Conservation (phyloP, 176 grass and related monocot species). For the Paspalum notatum region DNA sequence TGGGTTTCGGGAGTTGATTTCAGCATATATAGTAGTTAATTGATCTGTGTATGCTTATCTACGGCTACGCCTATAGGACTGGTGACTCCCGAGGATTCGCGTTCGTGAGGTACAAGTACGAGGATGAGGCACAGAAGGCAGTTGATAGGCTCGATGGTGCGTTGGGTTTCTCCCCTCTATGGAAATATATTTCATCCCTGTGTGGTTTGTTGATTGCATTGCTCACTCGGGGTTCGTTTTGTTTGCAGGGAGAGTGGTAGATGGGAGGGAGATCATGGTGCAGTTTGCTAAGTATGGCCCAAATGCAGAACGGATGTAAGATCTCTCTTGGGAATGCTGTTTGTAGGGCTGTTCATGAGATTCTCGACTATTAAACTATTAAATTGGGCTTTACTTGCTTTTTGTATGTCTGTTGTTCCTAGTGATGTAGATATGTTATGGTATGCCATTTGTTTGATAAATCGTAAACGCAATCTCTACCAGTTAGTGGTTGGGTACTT, state of each 20-base stretch:
- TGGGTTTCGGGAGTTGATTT: background rate
- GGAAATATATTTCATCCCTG: background rate
- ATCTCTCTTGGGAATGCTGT: background rate
- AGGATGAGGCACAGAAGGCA: slow-evolving; percentile 92
- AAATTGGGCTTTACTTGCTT: background rate
- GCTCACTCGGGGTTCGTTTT: background rate
- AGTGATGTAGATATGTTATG: background rate
- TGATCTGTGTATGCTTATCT: slow-evolving; percentile 16
- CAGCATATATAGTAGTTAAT: background rate
- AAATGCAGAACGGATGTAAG: slow-evolving; percentile 93
- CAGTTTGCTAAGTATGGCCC: slow-evolving; percentile 99
- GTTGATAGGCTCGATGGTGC: slow-evolving; percentile 87
- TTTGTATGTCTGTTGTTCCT: background rate
- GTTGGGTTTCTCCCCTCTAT: slow-evolving; percentile 1
- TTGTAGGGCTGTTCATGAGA: background rate
- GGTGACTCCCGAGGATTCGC: slow-evolving; percentile 89
- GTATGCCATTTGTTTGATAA: background rate
- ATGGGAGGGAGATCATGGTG: slow-evolving; percentile 97
- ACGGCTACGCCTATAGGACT: slow-evolving; percentile 49
- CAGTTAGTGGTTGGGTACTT: background rate
- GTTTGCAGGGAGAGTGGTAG: slow-evolving; percentile 74
- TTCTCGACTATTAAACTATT: background rate
- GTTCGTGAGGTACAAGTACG: slow-evolving; percentile 97
- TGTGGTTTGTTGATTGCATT: background rate
- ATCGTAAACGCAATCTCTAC: background rate